Evolutionary conservation across 257 asterid genomes (phyloP), one percentile per base, ranked within the genome.

Genomic region (Penstemon eatonii): DNA sequence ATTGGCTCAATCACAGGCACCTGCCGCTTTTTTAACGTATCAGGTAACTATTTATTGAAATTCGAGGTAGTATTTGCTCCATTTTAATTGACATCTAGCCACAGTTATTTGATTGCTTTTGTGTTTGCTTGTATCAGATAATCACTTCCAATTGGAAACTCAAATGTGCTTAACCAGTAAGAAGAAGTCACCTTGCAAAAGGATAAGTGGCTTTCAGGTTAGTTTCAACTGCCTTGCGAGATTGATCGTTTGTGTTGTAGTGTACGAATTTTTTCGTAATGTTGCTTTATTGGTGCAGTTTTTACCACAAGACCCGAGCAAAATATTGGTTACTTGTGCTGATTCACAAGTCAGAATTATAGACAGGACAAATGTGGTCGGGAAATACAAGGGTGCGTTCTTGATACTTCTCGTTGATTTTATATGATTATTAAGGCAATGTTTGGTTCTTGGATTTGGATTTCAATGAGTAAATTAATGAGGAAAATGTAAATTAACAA

Each of bases 171-270:
- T 95, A 73, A 60, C 83, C 72, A 76, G 75, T 61, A 95, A 91
- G 79, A 91, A 85, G 94, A 91, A 91, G 82, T 75, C 95, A 4
- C 77, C 84, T n/a, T 80, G 85, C 86, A 94, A 80, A 85, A 82
- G 96, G 84, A 89, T 95, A 57, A 89, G 91, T 7, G 81, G 93
- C 79, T 79, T 95, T 82, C 98, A 95, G 99, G 99, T 94, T 51
- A 71, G 65, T 76, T 47, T 56, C 25, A 25, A 18, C 61, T 54
- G 19, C 68, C 73, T 57, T 39, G 13, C 60, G 60, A 56, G 45
- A 53, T 66, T 59, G 52, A 66, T 25, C 56, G 56, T 58, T 54
- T 62, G 56, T 54, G 65, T 68, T 12, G 33, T 25, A 25, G 33
- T 25, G 33, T 25, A 25, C 33, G 33, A 25, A 1, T 25, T 25